Evolutionary conservation across 108 stramenopile species (phyloP).

Genomic region (Bacterosira constricta): DNA sequence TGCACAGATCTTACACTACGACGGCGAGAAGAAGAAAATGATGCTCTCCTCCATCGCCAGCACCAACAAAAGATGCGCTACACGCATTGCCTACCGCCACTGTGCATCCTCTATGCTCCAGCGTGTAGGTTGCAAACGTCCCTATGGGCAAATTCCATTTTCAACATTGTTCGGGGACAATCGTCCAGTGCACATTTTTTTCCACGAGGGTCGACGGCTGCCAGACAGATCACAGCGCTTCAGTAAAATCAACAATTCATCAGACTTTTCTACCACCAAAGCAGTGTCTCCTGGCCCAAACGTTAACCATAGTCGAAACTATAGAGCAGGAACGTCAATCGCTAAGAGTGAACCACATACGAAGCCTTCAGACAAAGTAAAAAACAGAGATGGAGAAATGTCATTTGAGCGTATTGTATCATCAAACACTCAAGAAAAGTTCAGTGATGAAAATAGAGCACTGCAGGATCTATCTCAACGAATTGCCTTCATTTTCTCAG

Average conservation of each 20-base stretch:
- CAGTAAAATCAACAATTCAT: not conserved
- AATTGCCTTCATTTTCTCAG: conserved; percentile 42
- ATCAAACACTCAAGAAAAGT: not conserved
- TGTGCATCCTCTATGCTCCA: not conserved
- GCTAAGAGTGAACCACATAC: not conserved
- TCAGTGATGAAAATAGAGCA: not conserved
- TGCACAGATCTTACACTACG: no score
- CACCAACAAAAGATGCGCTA: no score
- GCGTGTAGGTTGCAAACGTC: not conserved
- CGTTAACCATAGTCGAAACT: not conserved
- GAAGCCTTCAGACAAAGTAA: not conserved
- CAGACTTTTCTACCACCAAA: not conserved
- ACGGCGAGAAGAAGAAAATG: no score
- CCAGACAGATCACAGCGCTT: not conserved
- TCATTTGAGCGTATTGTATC: not conserved
- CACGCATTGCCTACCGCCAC: no score
- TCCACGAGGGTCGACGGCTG: conserved; percentile 1
- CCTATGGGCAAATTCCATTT: not conserved
- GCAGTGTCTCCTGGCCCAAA: not conserved
- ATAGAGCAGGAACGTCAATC: not conserved
- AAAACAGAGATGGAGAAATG: not conserved
- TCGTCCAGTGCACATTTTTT: not conserved
- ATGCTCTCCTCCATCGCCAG: no score
- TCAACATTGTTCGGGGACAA: not conserved
- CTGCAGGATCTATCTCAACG: conserved; percentile 9